Evolutionary conservation across 2,329 filamentous ascomycete genomes (phyloP).

Genomic region (Talaromyces sp.): DNA sequence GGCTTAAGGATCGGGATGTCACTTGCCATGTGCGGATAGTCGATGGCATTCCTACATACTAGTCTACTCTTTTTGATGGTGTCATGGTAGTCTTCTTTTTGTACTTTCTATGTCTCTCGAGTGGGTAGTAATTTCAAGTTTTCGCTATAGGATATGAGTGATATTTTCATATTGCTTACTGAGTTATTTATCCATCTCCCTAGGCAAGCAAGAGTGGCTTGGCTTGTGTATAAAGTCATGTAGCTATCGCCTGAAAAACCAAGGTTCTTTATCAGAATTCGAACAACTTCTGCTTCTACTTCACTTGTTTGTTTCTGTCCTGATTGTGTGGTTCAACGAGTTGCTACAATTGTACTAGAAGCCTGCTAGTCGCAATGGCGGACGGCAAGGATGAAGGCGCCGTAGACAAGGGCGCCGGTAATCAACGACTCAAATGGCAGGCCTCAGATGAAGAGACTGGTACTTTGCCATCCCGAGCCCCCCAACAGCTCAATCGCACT

Average conservation of each 20-base stretch:
- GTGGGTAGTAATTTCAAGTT: not conserved
- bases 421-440: constrained; percentile 18
- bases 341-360: no score
- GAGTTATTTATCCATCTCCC: not conserved
- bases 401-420: not conserved
- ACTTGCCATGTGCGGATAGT: not conserved
- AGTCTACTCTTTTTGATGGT: no score
- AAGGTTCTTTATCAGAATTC: not conserved
- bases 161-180: not conserved
- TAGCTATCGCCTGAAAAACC: not conserved
- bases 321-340: not conserved
- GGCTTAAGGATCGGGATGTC: not conserved
- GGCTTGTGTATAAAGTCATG: not conserved
- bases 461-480: not conserved
- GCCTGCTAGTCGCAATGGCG: not conserved
- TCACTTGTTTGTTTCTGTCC: not conserved
- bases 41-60: no score
- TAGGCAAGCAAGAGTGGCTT: no score
- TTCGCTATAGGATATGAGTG: not conserved
- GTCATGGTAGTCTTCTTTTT: not conserved
- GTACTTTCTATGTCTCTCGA: no score
- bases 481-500: constrained; percentile 14
- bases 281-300: not conserved
- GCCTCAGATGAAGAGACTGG: constrained; percentile 20
- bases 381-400: not conserved